These are phyloP conservation scores for Ceratocystis ficicola DNA, from an alignment of 2,329 filamentous ascomycete species.

Conservation along the genomic window DNA sequence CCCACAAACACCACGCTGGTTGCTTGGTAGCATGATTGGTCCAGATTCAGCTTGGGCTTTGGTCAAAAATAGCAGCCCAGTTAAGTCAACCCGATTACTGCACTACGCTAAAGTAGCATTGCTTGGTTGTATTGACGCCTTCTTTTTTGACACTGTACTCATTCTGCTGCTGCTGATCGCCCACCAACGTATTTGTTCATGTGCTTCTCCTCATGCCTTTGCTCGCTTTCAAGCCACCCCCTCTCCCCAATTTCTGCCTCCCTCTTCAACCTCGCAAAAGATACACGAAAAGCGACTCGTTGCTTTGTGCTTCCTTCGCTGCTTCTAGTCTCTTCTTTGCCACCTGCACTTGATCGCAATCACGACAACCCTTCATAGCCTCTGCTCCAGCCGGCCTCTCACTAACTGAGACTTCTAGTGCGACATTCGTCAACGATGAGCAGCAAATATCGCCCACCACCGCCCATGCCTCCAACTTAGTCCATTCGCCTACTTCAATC, in stretches of 20 bases:
- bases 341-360: background rate
- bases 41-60: background rate
- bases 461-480: conserved; percentile 34
- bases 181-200: background rate
- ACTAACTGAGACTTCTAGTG: conserved; percentile 15
- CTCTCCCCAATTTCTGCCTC: background rate
- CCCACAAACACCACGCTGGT: background rate
- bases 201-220: background rate
- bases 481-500: conserved; percentile 30
- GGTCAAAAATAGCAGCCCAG: background rate
- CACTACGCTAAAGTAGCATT: background rate
- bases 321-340: background rate
- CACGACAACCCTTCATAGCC: conserved; percentile 27
- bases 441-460: conserved; percentile 40
- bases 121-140: background rate
- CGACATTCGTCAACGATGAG: conserved; percentile 32
- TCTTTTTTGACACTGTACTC: background rate
- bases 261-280: background rate
- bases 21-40: conserved; percentile 1
- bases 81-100: background rate
- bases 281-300: background rate
- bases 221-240: background rate
- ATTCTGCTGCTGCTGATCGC: background rate
- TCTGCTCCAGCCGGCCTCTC: background rate
- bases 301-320: background rate